These are phyloP conservation scores for Passalora sequoiae DNA, from an alignment of 2,329 filamentous ascomycete genomes.

Conservation along the genomic window DNA sequence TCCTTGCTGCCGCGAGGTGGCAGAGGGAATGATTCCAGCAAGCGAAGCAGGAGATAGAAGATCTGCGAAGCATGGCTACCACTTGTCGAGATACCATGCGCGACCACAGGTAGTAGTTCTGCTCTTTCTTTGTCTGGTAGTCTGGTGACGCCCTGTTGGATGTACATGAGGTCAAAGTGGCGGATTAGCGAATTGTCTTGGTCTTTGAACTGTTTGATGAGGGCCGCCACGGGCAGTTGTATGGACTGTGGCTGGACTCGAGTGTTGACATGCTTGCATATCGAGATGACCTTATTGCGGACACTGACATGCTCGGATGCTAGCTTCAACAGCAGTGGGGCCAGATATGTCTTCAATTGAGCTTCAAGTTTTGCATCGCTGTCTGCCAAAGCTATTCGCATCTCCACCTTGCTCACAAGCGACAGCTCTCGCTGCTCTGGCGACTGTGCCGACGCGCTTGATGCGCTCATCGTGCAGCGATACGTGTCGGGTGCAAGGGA, in stretches of 20 bases:
- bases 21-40: conserved; percentile 65
- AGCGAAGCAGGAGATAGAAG: conserved; percentile 75
- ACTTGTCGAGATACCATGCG: conserved; percentile 60
- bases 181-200: conserved; percentile 67
- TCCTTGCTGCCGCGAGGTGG: conserved; percentile 75
- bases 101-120: conserved; percentile 64
- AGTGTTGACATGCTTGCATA: conserved; percentile 68
- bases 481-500: no score
- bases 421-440: conserved; percentile 68
- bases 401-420: conserved; percentile 78
- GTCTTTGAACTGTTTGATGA: conserved; percentile 86
- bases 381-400: conserved; percentile 75
- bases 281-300: conserved; percentile 68
- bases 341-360: conserved; percentile 71
- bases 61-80: conserved; percentile 58
- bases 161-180: conserved; percentile 82
- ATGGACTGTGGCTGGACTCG: conserved; percentile 58
- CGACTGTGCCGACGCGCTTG: conserved; percentile 19
- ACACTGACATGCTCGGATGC: conserved; percentile 75
- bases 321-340: conserved; percentile 79
- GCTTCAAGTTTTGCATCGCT: conserved; percentile 77
- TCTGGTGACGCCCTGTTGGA: conserved; percentile 73
- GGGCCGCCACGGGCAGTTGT: conserved; percentile 73
- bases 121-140: conserved; percentile 59
- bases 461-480: neutral